phyloP scores from a whole-genome alignment of 768 basidiomycete genomes.

The Hygrophorus russula region DNA sequence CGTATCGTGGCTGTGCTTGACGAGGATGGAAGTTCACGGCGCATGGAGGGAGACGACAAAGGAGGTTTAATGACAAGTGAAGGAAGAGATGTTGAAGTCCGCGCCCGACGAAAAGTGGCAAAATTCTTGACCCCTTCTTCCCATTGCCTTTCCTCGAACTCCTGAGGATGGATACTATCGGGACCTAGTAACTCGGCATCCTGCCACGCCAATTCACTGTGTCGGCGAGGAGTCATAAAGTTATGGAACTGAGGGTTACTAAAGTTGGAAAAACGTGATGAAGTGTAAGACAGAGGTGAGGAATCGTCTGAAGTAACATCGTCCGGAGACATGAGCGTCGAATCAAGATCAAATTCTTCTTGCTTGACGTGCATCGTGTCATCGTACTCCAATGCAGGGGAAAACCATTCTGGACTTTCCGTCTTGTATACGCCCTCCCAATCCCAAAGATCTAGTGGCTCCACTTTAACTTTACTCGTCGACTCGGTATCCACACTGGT shows the following conservation, averaged over 20 bases:
- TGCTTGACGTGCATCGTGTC: constrained; percentile 22
- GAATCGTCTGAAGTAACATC: not conserved
- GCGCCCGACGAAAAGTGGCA: constrained; percentile 20
- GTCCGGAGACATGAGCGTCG: constrained; percentile 16
- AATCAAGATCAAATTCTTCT: constrained; percentile 34
- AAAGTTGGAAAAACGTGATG: constrained; percentile 15
- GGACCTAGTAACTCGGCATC: constrained; percentile 1
- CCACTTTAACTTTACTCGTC: constrained; percentile 26
- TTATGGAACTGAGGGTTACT: not conserved
- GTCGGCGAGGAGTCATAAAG: not conserved
- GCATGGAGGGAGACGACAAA: constrained; percentile 13
- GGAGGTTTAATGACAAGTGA: not conserved
- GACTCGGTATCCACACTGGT: constrained; percentile 19
- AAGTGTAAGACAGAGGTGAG: constrained; percentile 17
- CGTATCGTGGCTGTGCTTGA: too few species aligned
- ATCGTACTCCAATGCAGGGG: constrained; percentile 17
- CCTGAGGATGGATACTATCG: not conserved
- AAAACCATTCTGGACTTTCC: constrained; percentile 16
- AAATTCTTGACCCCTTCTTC: not conserved
- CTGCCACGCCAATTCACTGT: constrained; percentile 3
- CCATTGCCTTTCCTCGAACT: not conserved
- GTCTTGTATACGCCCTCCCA: constrained; percentile 25
- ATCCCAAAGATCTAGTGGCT: constrained; percentile 33
- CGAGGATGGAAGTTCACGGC: not conserved
- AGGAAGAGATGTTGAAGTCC: constrained; percentile 1